Percentiles rank a stretch among this genome's conserved stretches.
Evolutionary conservation across 1,284 basidiomycete genomes (phyloP).

Genomic region (Fomitopsis schrenkii): DNA sequence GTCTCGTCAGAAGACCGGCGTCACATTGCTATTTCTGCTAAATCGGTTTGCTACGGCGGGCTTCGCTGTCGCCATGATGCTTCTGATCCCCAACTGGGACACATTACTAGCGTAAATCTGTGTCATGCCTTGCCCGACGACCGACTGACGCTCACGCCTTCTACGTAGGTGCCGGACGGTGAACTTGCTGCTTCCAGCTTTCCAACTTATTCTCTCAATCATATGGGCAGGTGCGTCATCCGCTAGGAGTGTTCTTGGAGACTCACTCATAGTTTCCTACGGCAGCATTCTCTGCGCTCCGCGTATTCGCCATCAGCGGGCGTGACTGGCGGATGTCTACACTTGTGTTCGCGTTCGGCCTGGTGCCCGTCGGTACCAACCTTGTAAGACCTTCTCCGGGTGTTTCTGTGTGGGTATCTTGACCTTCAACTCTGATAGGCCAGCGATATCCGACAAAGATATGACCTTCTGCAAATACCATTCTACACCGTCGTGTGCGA

Average conservation of each 20-base stretch:
- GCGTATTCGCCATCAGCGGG: conserved; percentile 6
- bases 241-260: not conserved
- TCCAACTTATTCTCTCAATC: not conserved
- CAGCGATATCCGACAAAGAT: not conserved
- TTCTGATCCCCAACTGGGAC: not conserved
- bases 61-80: not conserved
- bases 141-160: not conserved
- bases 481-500: not conserved
- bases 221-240: conserved; percentile 3
- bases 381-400: conserved; percentile 1
- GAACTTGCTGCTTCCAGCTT: not conserved
- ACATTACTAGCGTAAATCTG: not conserved
- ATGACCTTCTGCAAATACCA: conserved; percentile 1
- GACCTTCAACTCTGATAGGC: not conserved
- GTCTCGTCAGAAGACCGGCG: conserved; percentile 1
- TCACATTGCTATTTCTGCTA: not conserved
- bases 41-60: conserved; percentile 1
- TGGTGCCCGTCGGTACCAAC: conserved; percentile 7
- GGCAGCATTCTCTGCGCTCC: conserved; percentile 7
- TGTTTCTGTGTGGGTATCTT: not conserved
- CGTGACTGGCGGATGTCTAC: conserved; percentile 1
- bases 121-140: not conserved
- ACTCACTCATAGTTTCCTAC: not conserved
- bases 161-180: not conserved
- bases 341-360: not conserved